phyloP scores from a whole-genome alignment of 306 rosid genomes.

The Macrotyloma uniflorum region DNA sequence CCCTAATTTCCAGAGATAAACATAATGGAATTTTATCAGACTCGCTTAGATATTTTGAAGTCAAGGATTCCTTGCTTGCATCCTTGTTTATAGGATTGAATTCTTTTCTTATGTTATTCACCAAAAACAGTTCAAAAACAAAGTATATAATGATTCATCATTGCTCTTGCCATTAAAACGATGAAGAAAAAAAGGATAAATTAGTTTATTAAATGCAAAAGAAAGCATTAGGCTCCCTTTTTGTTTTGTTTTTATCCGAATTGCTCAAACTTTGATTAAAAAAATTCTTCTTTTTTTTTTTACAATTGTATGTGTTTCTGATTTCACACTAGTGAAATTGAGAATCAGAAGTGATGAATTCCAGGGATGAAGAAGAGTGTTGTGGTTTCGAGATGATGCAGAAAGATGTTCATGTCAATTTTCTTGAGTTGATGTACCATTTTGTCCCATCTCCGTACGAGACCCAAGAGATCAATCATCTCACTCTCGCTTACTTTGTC shows the following conservation, averaged over 20 bases:
- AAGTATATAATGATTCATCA: background rate
- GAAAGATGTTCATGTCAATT: conserved; percentile 63
- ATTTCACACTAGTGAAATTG: background rate
- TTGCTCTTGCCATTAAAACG: background rate
- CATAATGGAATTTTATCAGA: too few relatives aligned
- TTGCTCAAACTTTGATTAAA: background rate
- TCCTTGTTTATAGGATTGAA: background rate
- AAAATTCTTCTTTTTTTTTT: too few relatives aligned
- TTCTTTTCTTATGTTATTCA: background rate
- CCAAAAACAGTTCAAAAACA: background rate
- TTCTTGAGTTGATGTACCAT: conserved; percentile 71
- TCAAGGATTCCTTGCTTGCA: background rate
- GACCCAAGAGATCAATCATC: conserved; percentile 79
- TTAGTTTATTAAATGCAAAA: background rate
- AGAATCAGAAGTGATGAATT: conserved; percentile 22
- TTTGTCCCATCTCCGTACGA: conserved; percentile 68
- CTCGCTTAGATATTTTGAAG: background rate
- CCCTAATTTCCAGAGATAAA: background rate
- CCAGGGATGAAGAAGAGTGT: conserved; percentile 27
- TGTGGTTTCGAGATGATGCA: conserved; percentile 42
- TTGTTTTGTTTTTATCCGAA: background rate
- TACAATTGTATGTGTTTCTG: background rate
- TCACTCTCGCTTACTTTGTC: conserved; percentile 91
- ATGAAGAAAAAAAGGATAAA: background rate
- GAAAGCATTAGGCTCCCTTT: background rate